Evolutionary conservation across 2,329 filamentous ascomycete genomes (phyloP), one percentile per base, ranked within the genome.

Genomic region (Pseudogymnoascus sp.): DNA sequence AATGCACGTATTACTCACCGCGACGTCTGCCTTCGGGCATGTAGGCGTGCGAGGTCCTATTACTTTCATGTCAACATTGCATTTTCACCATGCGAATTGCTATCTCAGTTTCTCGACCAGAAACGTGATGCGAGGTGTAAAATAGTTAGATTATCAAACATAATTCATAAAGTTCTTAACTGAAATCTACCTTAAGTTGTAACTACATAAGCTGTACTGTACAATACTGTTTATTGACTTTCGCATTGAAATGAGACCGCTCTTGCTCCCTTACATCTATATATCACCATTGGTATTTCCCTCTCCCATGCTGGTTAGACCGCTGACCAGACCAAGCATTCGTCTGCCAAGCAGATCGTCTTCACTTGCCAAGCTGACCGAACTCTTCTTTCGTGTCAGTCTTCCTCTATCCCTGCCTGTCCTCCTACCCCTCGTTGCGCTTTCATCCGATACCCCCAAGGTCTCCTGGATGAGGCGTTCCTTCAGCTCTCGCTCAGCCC

Each of bases 21-120:
- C 82, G 78, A 78, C 81, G 80, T 80, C 78, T 78, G 73, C 74
- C 71, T 72, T 74, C 71, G 66, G 71, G 71, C 75, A 73, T 71
- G 76, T 89, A 84, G 83, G 79, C 81, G 80, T 79, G 75, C 21
- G 82, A 79, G 87, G 86, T 91, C 88, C 87, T 89, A 87, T 74
- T 79, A 81, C 80, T 78, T 75, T 75, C 21, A 21, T 84, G 86
- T 80, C 81, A 75, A 89, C 82, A 90, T 80, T 35, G 27, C 39
- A 3, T 35, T 38, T 29, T 12, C 3, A 33, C 15, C 9, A 4
- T 55, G n/a, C 29, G 5, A 55, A 17, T 31, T 55, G 48, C 13
- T 33, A 12, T 55, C 9, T 17, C 29, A 5, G 15, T 31, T 51
- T 55, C 48, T 55, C 27, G 5, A 55, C 29, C 33, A 3, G 29